Evolutionary conservation across 805 yeast genomes (phyloP).

Genomic region (Priceomyces carsonii): DNA sequence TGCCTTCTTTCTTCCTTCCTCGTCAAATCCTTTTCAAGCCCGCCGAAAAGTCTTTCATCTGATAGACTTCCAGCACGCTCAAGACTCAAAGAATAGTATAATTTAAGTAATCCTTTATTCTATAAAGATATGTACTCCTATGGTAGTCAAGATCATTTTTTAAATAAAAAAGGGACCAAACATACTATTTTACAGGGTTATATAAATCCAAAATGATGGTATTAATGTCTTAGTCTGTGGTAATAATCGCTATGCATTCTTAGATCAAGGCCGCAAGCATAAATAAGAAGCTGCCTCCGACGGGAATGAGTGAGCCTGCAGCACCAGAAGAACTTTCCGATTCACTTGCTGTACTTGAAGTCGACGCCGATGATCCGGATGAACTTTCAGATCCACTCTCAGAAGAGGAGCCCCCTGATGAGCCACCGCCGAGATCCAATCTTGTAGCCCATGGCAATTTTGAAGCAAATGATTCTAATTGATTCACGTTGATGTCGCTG

Average conservation of each 20-base stretch:
- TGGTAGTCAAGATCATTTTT: too few species aligned
- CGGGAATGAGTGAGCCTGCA: slow-evolving; percentile 6
- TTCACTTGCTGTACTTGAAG: slow-evolving; percentile 2
- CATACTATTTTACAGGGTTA: too few species aligned
- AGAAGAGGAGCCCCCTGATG: slow-evolving; percentile 4
- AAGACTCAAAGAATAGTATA: too few species aligned
- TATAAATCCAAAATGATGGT: too few species aligned
- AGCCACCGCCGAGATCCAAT: slow-evolving; percentile 9
- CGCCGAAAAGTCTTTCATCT: too few species aligned
- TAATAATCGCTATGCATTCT: background rate
- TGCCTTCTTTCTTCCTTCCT: too few species aligned
- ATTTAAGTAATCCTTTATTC: too few species aligned
- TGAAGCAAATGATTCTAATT: slow-evolving; percentile 30
- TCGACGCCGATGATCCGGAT: slow-evolving; percentile 6
- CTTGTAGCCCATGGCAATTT: slow-evolving; percentile 40
- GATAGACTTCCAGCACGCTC: too few species aligned
- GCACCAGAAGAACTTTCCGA: slow-evolving; percentile 4
- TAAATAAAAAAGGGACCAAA: too few species aligned
- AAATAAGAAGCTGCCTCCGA: slow-evolving; percentile 5
- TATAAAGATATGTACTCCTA: too few species aligned
- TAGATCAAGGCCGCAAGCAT: slow-evolving; percentile 6
- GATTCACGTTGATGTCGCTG: slow-evolving; percentile 18
- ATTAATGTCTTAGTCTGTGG: background rate
- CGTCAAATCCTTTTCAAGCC: too few species aligned
- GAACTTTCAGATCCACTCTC: slow-evolving; percentile 3